Base-by-base conservation (phyloP, 2,329 filamentous ascomycete genomes). In the Aspergillus phoenicis region DNA sequence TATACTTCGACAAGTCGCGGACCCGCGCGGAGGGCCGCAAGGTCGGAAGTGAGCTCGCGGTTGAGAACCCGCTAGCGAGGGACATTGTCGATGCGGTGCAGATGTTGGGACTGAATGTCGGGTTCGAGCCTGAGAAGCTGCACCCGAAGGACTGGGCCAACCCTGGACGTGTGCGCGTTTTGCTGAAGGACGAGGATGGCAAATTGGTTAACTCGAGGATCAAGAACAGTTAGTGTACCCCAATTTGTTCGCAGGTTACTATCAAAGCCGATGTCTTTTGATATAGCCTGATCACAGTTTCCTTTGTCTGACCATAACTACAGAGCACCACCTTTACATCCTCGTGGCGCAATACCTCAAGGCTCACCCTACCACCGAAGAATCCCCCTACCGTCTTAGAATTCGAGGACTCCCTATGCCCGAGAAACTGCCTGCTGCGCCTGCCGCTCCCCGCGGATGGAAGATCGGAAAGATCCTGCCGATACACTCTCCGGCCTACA, bases 81-180 rank as follows among this genome's bases (percentile, higher is more conserved):
- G 91, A 95, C 71, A 93, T 99, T 73, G 89, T 93, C 48, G 89
- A 91, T 73, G 94, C 93, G n/a, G 91, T 91, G 76, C 87, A 88
- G 45, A 79, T 83, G 49, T 84, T 97, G 62, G 85, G 89, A 6
- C 57, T 81, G 60, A 70, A 72, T 33, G 74, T 77, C n/a, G 87
- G 95, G 7, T 90, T 97, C 75, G 95, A 99, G 80, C 91, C 93
- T 1, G 90, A 90, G 73, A 97, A 97, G 82, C 85, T 88, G 62
- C 95, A 99, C 78, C 95, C 95, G 6, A 94, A 95, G 80, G 95
- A 99, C 81, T 99, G 95, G 95, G 89, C 90, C 59, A 99, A 99
- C 80, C 95, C 95, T 11, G 95, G 95, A 3, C 85, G 95, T 61
- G 91, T 98, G 64, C 88, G 91, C 68, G 87, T 98, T 53, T 80